A percentile compares a stretch with the other conserved stretches of the same genome.
phyloP scores from a whole-genome alignment of 1,284 basidiomycete genomes.

The Irpex sp. region DNA sequence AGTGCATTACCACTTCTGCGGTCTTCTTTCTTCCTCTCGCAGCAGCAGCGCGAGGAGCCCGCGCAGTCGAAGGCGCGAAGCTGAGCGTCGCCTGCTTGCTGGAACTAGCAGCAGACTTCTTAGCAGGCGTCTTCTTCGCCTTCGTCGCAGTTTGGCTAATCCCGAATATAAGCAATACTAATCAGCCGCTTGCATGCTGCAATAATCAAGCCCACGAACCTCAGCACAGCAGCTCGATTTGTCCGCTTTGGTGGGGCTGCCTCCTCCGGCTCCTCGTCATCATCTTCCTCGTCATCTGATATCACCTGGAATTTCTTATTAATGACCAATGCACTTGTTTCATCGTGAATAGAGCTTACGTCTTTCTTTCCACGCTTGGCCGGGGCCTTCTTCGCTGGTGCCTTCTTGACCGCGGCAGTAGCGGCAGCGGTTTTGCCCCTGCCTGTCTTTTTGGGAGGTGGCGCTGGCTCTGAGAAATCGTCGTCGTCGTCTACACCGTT shows the following conservation, averaged over 20 bases:
- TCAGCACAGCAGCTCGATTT: slow-evolving; percentile 63
- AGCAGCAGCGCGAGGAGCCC: slow-evolving; percentile 38
- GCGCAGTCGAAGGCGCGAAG: slow-evolving; percentile 54
- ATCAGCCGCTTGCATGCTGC: slow-evolving; percentile 8
- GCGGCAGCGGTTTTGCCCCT: slow-evolving; percentile 30
- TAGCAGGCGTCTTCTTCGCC: slow-evolving; percentile 58
- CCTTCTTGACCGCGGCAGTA: slow-evolving; percentile 23
- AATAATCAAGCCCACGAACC: slow-evolving; percentile 33
- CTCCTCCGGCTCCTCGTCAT: slow-evolving; percentile 58
- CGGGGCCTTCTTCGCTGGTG: slow-evolving; percentile 41
- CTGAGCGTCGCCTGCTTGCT: slow-evolving; percentile 54
- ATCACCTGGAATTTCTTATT: background rate
- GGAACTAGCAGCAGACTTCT: slow-evolving; percentile 40
- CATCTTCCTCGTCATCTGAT: slow-evolving; percentile 51
- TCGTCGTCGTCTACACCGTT: slow-evolving; percentile 19
- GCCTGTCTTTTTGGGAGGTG: slow-evolving; percentile 47
- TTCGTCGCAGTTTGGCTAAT: slow-evolving; percentile 35
- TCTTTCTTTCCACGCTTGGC: slow-evolving; percentile 49
- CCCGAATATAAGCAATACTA: slow-evolving; percentile 14
- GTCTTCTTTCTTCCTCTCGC: slow-evolving; percentile 24
- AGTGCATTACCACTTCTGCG: slow-evolving; percentile 20
- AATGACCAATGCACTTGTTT: background rate
- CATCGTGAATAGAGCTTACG: slow-evolving; percentile 17
- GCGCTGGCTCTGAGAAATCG: slow-evolving; percentile 43
- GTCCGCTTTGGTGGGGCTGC: slow-evolving; percentile 50